Evolutionary conservation across 2,329 filamentous ascomycete species (phyloP).

Genomic region (Purpureocillium takamizusanense): DNA sequence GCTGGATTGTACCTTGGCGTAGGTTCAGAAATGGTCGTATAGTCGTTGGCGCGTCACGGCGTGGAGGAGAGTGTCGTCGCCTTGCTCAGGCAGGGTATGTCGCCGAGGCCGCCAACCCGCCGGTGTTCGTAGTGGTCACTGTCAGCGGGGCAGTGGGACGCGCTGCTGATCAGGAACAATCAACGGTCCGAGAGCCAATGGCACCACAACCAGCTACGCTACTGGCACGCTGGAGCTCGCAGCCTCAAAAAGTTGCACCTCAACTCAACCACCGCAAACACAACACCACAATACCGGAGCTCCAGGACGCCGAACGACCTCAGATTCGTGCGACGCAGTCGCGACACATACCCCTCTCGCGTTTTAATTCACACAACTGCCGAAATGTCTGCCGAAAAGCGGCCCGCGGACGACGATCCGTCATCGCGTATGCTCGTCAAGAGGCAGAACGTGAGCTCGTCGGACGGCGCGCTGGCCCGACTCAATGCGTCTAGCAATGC

Average conservation of each 20-base stretch:
- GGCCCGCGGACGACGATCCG: constrained; percentile 79
- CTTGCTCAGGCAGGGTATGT: too few relatives aligned
- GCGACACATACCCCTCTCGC: too few relatives aligned
- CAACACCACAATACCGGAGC: neutral
- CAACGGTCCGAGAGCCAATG: constrained; percentile 24
- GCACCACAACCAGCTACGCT: too few relatives aligned
- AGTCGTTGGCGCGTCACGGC: too few relatives aligned
- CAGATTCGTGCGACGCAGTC: too few relatives aligned
- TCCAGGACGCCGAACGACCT: neutral
- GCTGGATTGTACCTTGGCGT: too few relatives aligned
- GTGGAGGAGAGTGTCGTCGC: too few relatives aligned
- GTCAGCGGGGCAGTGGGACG: neutral
- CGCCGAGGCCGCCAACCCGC: too few relatives aligned
- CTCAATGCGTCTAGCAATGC: constrained; percentile 41
- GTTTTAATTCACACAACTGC: too few relatives aligned
- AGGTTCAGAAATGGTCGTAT: too few relatives aligned
- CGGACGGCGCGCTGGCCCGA: constrained; percentile 37
- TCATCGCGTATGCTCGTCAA: constrained; percentile 79
- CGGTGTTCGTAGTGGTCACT: neutral
- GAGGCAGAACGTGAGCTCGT: constrained; percentile 61
- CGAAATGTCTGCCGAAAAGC: constrained; percentile 85
- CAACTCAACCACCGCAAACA: neutral
- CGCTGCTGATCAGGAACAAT: constrained; percentile 18
- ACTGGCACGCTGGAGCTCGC: too few relatives aligned
- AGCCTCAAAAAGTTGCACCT: neutral